Conservation (phyloP, 352 stramenopile species). For the Pythium apleroticum region DNA sequence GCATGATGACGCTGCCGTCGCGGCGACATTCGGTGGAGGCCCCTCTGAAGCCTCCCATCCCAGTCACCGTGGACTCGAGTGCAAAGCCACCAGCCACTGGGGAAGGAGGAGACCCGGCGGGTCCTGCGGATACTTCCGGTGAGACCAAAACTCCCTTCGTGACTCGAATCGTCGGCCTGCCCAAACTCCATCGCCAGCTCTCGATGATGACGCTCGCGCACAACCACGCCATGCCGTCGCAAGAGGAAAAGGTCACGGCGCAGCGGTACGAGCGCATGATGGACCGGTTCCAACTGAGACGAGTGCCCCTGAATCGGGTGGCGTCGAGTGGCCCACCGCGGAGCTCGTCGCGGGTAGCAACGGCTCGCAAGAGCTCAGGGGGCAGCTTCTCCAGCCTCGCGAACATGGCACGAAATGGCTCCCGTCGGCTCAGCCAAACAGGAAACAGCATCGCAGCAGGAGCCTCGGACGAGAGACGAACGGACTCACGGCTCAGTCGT, state of each 20-base stretch:
- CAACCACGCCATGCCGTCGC: background rate
- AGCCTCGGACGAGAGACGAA: background rate
- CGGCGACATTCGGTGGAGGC: background rate
- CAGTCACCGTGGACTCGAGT: background rate
- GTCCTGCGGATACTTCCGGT: background rate
- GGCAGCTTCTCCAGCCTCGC: background rate
- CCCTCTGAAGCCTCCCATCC: background rate
- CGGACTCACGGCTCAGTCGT: background rate
- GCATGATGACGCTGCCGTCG: background rate
- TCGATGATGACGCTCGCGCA: background rate
- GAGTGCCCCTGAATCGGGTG: slow-evolving; percentile 16
- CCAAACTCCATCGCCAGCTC: slow-evolving; percentile 2
- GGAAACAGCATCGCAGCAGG: background rate
- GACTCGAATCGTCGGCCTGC: background rate
- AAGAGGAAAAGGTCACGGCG: slow-evolving; percentile 9
- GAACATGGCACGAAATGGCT: background rate
- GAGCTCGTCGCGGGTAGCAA: background rate
- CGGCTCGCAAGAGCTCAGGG: background rate
- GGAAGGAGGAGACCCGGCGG: background rate
- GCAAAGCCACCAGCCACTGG: background rate
- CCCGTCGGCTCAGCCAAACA: background rate
- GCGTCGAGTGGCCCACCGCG: background rate
- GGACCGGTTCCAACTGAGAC: slow-evolving; percentile 49
- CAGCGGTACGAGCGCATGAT: slow-evolving; percentile 52
- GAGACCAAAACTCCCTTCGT: background rate